Evolutionary conservation across 441 rosid genomes (phyloP), one percentile per base, ranked within the genome.

Genomic region (Kokia cookei): DNA sequence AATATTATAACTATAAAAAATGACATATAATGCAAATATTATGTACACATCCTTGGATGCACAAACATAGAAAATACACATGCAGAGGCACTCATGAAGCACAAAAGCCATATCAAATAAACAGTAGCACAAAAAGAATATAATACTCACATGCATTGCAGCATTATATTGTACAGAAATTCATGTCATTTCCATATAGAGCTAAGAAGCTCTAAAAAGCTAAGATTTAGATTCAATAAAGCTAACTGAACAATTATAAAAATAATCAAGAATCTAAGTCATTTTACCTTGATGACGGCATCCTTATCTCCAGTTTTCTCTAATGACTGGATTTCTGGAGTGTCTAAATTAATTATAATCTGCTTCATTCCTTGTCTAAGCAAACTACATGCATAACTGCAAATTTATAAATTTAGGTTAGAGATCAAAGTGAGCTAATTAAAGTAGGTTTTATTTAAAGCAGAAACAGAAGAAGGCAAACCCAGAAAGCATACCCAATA

Each of bases 291-390:
- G 77, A 73, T 76, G 37, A 90, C 73, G 10, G 72, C 86, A 50
- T 80, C 27, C 81, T 90, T 86, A 13, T 73, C 84, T 75, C 89
- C 91, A 1, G 83, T 73, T 83, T 87, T 88, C 75, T 88, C 95
- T 67, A 86, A 47, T 37, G 85, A 81, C 47, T 73, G 77, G 67
- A 90, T 88, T 4, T 82, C 85, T 42, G 95, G 88, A 70, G 78
- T 76, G 71, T 87, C 95, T 80, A 90, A 82, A 75, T 80, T 86
- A 74, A 88, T 88, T 72, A 88, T 77, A 40, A 87, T 84, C 82
- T 88, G 93, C 72, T 81, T 84, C 95, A 90, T 90, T 74, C 88
- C 95, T 78, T 84, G 95, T 74, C 95, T 86, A 32, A 90, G 90
- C 83, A 90, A 84, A 79, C 95, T 90, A 86, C 87, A 86, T 22